A percentile compares a stretch with the other conserved stretches of the same genome.
These are phyloP conservation scores for Phytophthora uliginosa DNA, from an alignment of 352 stramenopile species.

Conservation along the genomic window DNA sequence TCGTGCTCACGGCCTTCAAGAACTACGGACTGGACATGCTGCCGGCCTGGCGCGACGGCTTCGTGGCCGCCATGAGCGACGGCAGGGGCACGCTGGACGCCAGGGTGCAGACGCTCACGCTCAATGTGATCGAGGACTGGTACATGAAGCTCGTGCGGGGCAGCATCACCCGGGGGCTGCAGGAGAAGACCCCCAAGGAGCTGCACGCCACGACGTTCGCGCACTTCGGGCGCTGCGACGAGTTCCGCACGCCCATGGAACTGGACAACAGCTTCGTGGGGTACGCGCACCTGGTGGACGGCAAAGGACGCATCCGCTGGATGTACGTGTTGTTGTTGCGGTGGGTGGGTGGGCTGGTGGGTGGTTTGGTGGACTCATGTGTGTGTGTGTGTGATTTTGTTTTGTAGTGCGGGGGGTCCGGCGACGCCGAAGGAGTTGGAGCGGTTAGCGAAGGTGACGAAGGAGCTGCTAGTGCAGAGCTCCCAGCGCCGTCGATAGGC, in stretches of 20 bases:
- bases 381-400: slow-evolving; percentile 18
- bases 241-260: slow-evolving; percentile 84
- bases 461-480: slow-evolving; percentile 67
- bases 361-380: slow-evolving; percentile 15
- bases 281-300: slow-evolving; percentile 85
- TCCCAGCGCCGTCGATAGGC: slow-evolving; percentile 36
- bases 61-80: slow-evolving; percentile 53
- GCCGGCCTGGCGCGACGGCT: slow-evolving; percentile 79
- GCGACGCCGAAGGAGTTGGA: slow-evolving; percentile 72
- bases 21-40: slow-evolving; percentile 88
- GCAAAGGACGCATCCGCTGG: slow-evolving; percentile 86
- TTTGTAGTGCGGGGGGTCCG: slow-evolving; percentile 66
- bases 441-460: slow-evolving; percentile 68
- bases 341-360: neutral
- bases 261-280: slow-evolving; percentile 91
- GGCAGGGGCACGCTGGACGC: slow-evolving; percentile 24
- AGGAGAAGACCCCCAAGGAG: slow-evolving; percentile 55
- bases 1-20: slow-evolving; percentile 89
- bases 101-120: slow-evolving; percentile 66
- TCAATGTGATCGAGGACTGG: slow-evolving; percentile 92
- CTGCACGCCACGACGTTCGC: slow-evolving; percentile 67
- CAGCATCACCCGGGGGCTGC: slow-evolving; percentile 73
- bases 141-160: slow-evolving; percentile 88
- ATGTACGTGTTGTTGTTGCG: slow-evolving; percentile 61
- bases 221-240: slow-evolving; percentile 83